Base-by-base conservation (phyloP, 2,329 filamentous ascomycete species). In the Claviceps sp. region DNA sequence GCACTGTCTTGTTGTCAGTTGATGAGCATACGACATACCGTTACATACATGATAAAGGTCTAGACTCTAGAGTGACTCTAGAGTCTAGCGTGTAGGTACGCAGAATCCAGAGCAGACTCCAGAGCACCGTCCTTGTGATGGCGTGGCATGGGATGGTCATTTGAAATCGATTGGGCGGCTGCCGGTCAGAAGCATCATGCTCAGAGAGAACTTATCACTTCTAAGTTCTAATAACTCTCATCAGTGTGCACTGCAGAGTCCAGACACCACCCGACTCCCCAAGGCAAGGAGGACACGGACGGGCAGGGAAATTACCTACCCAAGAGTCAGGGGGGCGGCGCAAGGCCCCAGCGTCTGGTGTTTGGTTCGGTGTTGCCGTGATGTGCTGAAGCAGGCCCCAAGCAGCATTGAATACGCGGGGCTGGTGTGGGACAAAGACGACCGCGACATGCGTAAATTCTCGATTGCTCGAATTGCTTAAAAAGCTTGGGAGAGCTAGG, bases 361-460 rank as follows among this genome's bases (percentile, higher is more conserved):
- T 34, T 34, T 34, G 29, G 29, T 45, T 49, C 37, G 20, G 50
- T 40, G 45, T 23, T 45, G 50, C 40, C 50, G 34, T 51, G 50
- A 34, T 47, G 51, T 40, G 36, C 50, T 49, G 46, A 43, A 52
- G 45, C 46, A 36, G 40, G 11, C 43, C 29, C 20, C 44, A 16
- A 37, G 36, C 37, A 44, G 45, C 47, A 49, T 49, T 14, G 20
- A 50, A 50, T 39, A 50, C 48, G 40, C 48, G 48, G 48, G 51
- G 51, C 22, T 53, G 45, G 51, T 50, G 51, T 53, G 51, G 51
- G 51, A 53, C 51, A 53, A 17, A 53, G 51, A 39, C 42, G 34
- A 39, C 49, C 42, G 37, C 40, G 17, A 34, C 29, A 34, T 34
- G 29, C 9, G 29, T 34, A 9, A 34, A 11, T 34, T 3, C 29